Evolutionary conservation across 2,329 filamentous ascomycete species (phyloP).

Genomic region (Didymellaceae sp.): DNA sequence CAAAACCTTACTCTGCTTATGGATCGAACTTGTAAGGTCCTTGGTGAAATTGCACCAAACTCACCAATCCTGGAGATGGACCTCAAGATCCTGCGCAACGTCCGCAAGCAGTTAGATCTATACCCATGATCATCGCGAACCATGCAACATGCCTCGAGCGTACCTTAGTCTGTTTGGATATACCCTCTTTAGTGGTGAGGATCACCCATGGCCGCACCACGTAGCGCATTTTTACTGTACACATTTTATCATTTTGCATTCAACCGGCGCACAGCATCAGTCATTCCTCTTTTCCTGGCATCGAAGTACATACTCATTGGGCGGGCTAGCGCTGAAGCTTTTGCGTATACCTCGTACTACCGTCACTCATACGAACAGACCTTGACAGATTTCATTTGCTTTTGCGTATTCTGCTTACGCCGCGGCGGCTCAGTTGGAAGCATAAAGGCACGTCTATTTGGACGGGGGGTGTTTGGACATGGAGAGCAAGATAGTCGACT

Average conservation of each 20-base stretch:
- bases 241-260: constrained; percentile 20
- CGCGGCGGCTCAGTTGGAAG: constrained; percentile 10
- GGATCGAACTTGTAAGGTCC: constrained; percentile 72
- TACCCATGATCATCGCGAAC: constrained; percentile 5
- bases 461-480: constrained; percentile 2
- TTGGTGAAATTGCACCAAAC: constrained; percentile 71
- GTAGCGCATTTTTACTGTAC: constrained; percentile 15
- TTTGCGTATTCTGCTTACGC: constrained; percentile 18
- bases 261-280: constrained; percentile 20
- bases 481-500: constrained; percentile 3
- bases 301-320: constrained; percentile 27
- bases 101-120: constrained; percentile 31
- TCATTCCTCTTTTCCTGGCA: constrained; percentile 18
- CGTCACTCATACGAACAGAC: constrained; percentile 14
- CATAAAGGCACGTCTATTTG: constrained; percentile 5
- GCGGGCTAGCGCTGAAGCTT: constrained; percentile 37
- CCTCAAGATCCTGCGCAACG: constrained; percentile 70
- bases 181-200: constrained; percentile 13
- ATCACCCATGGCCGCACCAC: constrained; percentile 8
- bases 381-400: constrained; percentile 21
- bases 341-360: constrained; percentile 20
- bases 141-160: constrained; percentile 3
- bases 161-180: constrained; percentile 15
- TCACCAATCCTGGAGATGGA: constrained; percentile 78
- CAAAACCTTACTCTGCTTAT: constrained; percentile 35